These are phyloP conservation scores for Cutaneotrichosporon arboriforme DNA, from an alignment of 1,284 basidiomycete species.

Conservation along the genomic window DNA sequence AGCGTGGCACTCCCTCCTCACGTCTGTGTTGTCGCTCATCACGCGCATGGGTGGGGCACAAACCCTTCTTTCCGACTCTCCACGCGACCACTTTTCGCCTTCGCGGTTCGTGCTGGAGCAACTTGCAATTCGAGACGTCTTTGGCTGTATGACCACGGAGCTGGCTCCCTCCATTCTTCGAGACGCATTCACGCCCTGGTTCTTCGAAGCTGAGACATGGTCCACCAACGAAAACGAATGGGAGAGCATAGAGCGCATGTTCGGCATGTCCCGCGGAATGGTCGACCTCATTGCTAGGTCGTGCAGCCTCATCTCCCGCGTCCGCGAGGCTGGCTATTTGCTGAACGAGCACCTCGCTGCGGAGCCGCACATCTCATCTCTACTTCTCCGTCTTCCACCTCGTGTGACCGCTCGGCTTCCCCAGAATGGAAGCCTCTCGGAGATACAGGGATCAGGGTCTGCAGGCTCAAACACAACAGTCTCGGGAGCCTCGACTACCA, in stretches of 20 bases:
- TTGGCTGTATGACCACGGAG: slow-evolving; percentile 46
- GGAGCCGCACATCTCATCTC: slow-evolving; percentile 12
- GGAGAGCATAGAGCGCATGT: slow-evolving; percentile 44
- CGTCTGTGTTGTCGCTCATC: slow-evolving; percentile 35
- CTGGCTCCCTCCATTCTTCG: slow-evolving; percentile 36
- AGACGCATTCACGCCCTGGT: slow-evolving; percentile 42
- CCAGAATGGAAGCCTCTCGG: slow-evolving; percentile 2
- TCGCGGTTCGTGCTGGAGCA: slow-evolving; percentile 45
- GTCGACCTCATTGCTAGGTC: slow-evolving; percentile 40
- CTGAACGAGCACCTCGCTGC: slow-evolving; percentile 18
- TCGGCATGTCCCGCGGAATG: slow-evolving; percentile 41
- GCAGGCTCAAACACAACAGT: background rate
- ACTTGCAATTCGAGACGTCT: slow-evolving; percentile 43
- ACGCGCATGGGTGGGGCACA: slow-evolving; percentile 40
- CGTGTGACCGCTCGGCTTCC: slow-evolving; percentile 19
- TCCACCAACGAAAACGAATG: slow-evolving; percentile 36
- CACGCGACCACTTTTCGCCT: slow-evolving; percentile 32
- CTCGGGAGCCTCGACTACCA: slow-evolving; percentile 1
- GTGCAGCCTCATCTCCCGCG: slow-evolving; percentile 29
- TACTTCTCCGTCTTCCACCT: slow-evolving; percentile 15
- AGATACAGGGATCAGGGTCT: background rate
- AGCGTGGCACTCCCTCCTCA: slow-evolving; percentile 43
- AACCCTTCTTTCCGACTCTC: slow-evolving; percentile 32
- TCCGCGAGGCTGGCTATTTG: slow-evolving; percentile 16
- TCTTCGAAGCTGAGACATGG: slow-evolving; percentile 42